These are phyloP conservation scores for Eucalyptus curtisii DNA, from an alignment of 345 rosid genomes.

Conservation along the genomic window DNA sequence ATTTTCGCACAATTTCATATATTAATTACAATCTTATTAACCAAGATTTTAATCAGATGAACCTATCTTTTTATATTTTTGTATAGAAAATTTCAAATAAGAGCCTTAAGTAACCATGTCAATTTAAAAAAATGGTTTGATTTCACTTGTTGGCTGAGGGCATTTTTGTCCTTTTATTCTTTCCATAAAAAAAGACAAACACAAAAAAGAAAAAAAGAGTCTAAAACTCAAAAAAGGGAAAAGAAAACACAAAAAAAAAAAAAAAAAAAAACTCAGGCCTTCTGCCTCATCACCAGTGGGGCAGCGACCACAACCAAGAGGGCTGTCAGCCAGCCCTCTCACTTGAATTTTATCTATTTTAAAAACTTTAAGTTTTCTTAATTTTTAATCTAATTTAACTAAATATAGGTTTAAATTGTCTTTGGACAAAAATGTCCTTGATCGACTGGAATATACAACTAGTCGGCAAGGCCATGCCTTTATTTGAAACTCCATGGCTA, in stretches of 20 bases:
- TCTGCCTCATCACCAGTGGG: too few species aligned
- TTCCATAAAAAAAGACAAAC: not conserved
- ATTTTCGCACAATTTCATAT: not conserved
- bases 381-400: not conserved
- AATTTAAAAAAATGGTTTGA: not conserved
- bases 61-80: not conserved
- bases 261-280: not conserved
- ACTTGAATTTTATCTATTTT: not conserved
- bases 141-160: not conserved
- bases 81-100: too few species aligned
- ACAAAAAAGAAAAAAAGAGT: too few species aligned
- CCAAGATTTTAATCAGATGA: accelerated
- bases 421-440: too few species aligned
- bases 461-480: accelerated
- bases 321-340: accelerated
- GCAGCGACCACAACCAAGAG: too few species aligned
- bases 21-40: not conserved
- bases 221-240: not conserved
- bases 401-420: not conserved
- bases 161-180: too few species aligned
- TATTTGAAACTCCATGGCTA: too few species aligned
- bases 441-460: accelerated
- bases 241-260: too few species aligned
- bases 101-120: too few species aligned
- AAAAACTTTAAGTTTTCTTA: not conserved